Conservation (phyloP, 1,284 basidiomycete species). For the Abortiporus biennis region DNA sequence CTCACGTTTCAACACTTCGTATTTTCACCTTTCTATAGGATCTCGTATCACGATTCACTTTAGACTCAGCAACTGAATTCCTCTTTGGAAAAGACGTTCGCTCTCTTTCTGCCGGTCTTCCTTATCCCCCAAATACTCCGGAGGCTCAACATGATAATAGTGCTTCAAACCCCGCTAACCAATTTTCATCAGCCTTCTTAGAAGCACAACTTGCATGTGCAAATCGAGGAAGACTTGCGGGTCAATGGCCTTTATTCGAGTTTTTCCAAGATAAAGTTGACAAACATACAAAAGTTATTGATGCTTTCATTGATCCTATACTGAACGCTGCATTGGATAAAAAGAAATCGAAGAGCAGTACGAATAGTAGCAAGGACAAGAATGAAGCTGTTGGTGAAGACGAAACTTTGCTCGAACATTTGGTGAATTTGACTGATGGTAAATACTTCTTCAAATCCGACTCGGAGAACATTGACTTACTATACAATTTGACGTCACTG, state of each 20-base stretch:
- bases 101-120: conserved; percentile 49
- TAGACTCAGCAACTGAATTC: conserved; percentile 68
- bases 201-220: conserved; percentile 52
- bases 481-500: neutral
- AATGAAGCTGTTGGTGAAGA: conserved; percentile 29
- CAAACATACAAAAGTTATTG: conserved; percentile 44
- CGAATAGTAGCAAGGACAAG: conserved; percentile 27
- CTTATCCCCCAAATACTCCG: conserved; percentile 33
- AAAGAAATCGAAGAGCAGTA: conserved; percentile 13
- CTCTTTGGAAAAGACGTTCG: conserved; percentile 58
- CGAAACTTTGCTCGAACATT: conserved; percentile 59
- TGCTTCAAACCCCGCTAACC: conserved; percentile 13
- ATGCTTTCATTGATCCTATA: conserved; percentile 57
- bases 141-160: conserved; percentile 3
- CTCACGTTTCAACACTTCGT: neutral
- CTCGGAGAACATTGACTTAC: neutral
- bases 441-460: conserved; percentile 13
- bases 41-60: conserved; percentile 60
- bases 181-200: conserved; percentile 60
- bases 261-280: conserved; percentile 51
- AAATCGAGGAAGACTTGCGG: conserved; percentile 42
- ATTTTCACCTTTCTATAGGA: conserved; percentile 35
- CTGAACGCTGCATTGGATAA: conserved; percentile 42
- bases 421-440: conserved; percentile 55
- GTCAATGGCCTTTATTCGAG: conserved; percentile 66